Percentiles rank a stretch among this genome's conserved stretches.
phyloP scores from a whole-genome alignment of 345 rosid species.

The Eucalyptus viminalis region DNA sequence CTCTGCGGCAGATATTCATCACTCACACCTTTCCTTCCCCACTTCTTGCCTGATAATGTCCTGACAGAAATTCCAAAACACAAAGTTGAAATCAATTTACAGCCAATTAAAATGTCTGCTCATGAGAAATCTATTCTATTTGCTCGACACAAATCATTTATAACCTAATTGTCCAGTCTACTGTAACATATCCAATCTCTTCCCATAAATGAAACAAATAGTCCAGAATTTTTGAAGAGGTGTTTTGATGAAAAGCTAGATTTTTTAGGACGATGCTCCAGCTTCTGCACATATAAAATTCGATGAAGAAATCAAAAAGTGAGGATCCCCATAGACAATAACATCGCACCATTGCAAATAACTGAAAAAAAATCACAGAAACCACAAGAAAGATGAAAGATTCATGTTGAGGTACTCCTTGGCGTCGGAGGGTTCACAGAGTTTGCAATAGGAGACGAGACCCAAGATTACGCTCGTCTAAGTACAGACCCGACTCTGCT shows the following conservation, averaged over 20 bases:
- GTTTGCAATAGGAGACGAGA: too few species aligned
- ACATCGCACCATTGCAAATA: neutral
- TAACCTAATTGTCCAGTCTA: too few species aligned
- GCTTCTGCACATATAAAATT: neutral
- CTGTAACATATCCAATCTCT: neutral
- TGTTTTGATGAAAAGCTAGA: neutral
- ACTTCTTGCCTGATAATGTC: constrained; percentile 65
- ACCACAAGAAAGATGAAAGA: neutral
- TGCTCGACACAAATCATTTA: neutral
- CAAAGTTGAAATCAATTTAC: neutral
- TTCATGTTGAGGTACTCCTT: constrained; percentile 81
- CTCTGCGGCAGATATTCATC: constrained; percentile 59
- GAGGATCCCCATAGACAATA: neutral
- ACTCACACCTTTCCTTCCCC: constrained; percentile 53
- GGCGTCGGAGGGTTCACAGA: constrained; percentile 45
- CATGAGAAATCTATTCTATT: neutral
- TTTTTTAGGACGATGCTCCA: neutral
- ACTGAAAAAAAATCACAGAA: neutral
- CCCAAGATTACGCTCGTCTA: too few species aligned
- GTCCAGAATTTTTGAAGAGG: neutral
- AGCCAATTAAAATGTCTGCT: neutral
- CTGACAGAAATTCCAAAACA: constrained; percentile 10
- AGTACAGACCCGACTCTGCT: too few species aligned
- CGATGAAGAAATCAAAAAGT: neutral
- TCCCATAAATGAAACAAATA: neutral